phyloP scores from a whole-genome alignment of 192 early-diverging fungal genomes.

The Dimargaris cristalligena region DNA sequence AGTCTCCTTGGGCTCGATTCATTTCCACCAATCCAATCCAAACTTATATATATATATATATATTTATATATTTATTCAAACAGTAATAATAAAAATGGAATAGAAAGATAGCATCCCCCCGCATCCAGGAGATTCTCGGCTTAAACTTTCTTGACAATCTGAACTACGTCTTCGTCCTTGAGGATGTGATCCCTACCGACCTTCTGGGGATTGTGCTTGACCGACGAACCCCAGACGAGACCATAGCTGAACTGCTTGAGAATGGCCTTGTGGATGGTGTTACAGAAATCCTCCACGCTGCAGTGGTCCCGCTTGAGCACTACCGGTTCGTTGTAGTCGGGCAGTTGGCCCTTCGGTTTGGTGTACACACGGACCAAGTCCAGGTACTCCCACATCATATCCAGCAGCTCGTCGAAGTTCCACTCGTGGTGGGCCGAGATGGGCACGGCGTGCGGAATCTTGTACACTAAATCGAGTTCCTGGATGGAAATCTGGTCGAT shows the following conservation, averaged over 20 bases:
- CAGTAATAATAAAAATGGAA: no score
- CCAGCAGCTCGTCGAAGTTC: constrained; percentile 97
- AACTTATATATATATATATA: no score
- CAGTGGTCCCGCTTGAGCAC: constrained; percentile 56
- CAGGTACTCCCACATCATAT: constrained; percentile 61
- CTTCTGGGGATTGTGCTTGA: constrained; percentile 96
- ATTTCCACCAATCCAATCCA: no score
- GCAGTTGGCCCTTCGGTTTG: constrained; percentile 87
- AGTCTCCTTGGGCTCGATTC: no score
- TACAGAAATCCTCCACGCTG: constrained; percentile 84
- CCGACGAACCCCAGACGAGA: constrained; percentile 86
- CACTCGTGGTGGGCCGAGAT: constrained; percentile 64
- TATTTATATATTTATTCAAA: no score
- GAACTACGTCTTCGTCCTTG: constrained; percentile 93
- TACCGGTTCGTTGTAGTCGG: constrained; percentile 87
- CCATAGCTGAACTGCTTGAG: constrained; percentile 83
- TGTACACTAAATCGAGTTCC: constrained; percentile 90
- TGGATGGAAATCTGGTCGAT: constrained; percentile 94
- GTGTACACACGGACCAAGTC: constrained; percentile 73
- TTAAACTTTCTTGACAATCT: constrained; percentile 51
- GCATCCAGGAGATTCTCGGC: no score
- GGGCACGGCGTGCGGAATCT: constrained; percentile 87
- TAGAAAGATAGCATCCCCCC: no score
- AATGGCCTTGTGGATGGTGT: constrained; percentile 89
- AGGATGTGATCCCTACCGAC: constrained; percentile 87